Evolutionary conservation across 202 grass and related monocot genomes (phyloP).

Genomic region (Setaria italica): DNA sequence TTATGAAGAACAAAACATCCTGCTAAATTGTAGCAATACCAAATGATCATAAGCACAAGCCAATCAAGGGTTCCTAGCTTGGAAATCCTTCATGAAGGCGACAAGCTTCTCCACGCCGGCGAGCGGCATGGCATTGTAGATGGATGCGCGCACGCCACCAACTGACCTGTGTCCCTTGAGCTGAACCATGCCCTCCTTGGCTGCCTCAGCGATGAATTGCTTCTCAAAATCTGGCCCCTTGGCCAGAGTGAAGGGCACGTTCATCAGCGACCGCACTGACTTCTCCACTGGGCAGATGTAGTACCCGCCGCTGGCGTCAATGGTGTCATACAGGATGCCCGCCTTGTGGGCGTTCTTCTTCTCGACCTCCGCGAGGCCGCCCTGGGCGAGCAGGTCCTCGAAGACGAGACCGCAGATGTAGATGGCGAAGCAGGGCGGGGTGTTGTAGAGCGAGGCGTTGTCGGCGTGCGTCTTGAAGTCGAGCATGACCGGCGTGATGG

Average conservation of each 20-base stretch:
- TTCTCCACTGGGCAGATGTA: constrained; percentile 85
- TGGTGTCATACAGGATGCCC: constrained; percentile 76
- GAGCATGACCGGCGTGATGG: constrained; percentile 90
- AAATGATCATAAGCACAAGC: constrained; percentile 2
- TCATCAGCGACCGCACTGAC: constrained; percentile 89
- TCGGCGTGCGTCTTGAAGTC: constrained; percentile 96
- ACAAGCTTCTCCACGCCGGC: constrained; percentile 89
- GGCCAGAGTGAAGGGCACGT: constrained; percentile 85
- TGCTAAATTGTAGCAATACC: constrained; percentile 26
- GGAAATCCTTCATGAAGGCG: constrained; percentile 98
- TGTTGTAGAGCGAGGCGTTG: constrained; percentile 92
- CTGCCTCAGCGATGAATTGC: constrained; percentile 85
- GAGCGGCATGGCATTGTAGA: constrained; percentile 97
- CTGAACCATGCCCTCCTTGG: constrained; percentile 95
- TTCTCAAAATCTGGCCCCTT: constrained; percentile 82
- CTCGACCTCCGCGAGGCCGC: constrained; percentile 82
- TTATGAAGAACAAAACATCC: constrained; percentile 27
- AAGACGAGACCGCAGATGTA: constrained; percentile 93
- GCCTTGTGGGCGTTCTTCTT: constrained; percentile 88
- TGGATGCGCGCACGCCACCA: constrained; percentile 83
- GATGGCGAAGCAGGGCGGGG: constrained; percentile 92
- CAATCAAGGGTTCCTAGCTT: constrained; percentile 83
- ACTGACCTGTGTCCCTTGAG: constrained; percentile 98
- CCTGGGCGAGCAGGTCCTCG: constrained; percentile 87
- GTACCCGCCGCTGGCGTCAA: constrained; percentile 83